Evolutionary conservation across 2,329 filamentous ascomycete species (phyloP), one percentile per base, ranked within the genome.

Genomic region (Pseudocercospora fijiensis): DNA sequence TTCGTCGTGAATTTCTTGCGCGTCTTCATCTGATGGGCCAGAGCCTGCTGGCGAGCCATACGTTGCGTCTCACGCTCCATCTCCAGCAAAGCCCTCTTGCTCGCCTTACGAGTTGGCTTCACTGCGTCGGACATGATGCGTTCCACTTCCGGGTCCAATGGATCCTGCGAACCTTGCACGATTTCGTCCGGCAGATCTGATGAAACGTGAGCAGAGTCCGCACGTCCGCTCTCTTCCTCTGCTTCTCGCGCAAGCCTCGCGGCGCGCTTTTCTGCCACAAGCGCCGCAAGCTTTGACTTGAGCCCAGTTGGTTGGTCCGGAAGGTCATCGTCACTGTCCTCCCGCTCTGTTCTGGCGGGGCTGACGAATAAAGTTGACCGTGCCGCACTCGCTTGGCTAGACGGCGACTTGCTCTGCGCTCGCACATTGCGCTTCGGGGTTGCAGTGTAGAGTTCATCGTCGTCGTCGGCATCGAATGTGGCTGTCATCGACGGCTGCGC

Each of bases 21-120:
- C 1, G 92, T 80, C 78, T 89, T 91, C 24, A 91, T 90, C 74
- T 96, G 88, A 76, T 98, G 93, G 1, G 90, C 87, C 56, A 99
- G 84, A 76, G 98, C 94, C 86, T 96, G 90, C 74, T 90, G 96
- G 69, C 95, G 86, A 69, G 86, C 89, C 79, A 99, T 86, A 28
- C 95, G 87, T 79, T 99, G 95, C 0, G 94, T 97, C 78, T 99
- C 95, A 63, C 92, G 86, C 71, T 90, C 90, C 89, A 99, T 97
- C 70, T 98, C 94, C 74, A 97, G 91, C 47, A 97, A 76, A 0
- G 95, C 95, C 78, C 92, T 97, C 80, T 94, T 98, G 80, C 93
- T 94, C 0, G 95, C 93, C 75, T 95, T 96, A 11, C 95, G 86
- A 9, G 86, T 84, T 4, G 92, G 88, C 3, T 89, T 86, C 26